Conservation (phyloP, 2,329 filamentous ascomycete genomes). For the Penicillium occitanis region DNA sequence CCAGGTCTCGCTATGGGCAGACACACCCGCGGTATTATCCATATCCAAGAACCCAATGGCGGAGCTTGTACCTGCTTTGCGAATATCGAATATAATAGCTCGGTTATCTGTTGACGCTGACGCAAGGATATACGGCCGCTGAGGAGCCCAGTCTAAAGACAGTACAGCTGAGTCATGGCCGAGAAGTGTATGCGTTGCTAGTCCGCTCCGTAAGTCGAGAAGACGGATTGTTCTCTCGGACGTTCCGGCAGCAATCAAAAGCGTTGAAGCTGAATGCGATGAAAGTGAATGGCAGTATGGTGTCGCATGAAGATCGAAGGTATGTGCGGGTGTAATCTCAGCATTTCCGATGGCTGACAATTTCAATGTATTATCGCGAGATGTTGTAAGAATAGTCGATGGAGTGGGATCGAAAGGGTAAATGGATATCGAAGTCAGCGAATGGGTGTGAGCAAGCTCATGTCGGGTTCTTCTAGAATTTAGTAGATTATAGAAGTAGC, state of each 20-base stretch:
- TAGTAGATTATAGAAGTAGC: conserved; percentile 49
- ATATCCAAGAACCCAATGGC: conserved; percentile 77
- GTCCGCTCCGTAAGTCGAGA: conserved; percentile 80
- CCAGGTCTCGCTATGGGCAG: conserved; percentile 37
- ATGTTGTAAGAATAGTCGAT: conserved; percentile 48
- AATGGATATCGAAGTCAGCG: conserved; percentile 49
- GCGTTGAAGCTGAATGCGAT: conserved; percentile 60
- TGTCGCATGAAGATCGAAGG: conserved; percentile 48
- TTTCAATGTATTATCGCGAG: conserved; percentile 48
- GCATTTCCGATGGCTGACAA: conserved; percentile 43
- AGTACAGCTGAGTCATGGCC: conserved; percentile 67
- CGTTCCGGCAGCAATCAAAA: conserved; percentile 84
- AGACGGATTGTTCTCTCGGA: conserved; percentile 81
- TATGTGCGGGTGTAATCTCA: conserved; percentile 45
- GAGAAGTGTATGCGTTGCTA: conserved; percentile 69
- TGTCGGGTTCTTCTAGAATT: conserved; percentile 38
- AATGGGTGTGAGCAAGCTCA: conserved; percentile 44
- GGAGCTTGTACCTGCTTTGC: conserved; percentile 66
- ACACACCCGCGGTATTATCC: conserved; percentile 74
- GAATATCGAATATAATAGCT: conserved; percentile 82
- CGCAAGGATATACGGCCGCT: conserved; percentile 73
- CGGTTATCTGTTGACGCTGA: conserved; percentile 83
- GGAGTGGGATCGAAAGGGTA: conserved; percentile 51
- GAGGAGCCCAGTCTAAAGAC: conserved; percentile 77
- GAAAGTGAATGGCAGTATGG: conserved; percentile 70